Conservation (phyloP, 75 land plant genomes). For the Pinus albicaulis region DNA sequence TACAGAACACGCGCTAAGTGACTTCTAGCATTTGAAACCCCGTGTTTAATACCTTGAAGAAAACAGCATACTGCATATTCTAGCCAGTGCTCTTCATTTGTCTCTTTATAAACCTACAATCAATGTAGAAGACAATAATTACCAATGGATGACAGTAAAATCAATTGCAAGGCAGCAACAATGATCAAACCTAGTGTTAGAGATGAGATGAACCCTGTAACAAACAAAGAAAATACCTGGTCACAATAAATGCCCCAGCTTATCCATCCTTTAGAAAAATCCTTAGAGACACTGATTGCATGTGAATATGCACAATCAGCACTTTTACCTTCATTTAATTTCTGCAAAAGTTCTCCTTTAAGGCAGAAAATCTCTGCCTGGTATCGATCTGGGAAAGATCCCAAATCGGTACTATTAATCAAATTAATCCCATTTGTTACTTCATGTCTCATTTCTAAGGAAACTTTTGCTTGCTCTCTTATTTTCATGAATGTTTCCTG, state of each 20-base stretch:
- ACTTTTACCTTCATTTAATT: constrained; percentile 72
- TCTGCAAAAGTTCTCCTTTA: constrained; percentile 84
- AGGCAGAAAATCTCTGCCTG: constrained; percentile 89
- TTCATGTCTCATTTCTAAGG: constrained; percentile 89
- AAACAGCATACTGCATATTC: constrained; percentile 95
- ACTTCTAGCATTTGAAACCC: constrained; percentile 86
- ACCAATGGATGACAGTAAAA: not conserved
- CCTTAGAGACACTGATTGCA: constrained; percentile 76
- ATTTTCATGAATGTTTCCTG: constrained; percentile 99
- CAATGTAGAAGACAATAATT: not conserved
- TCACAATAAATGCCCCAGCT: constrained; percentile 99
- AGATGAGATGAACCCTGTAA: not conserved
- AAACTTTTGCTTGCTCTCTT: constrained; percentile 97
- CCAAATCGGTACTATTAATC: constrained; percentile 89
- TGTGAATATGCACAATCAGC: constrained; percentile 76
- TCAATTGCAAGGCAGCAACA: not conserved
- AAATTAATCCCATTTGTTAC: constrained; percentile 77
- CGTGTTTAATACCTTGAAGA: constrained; percentile 95
- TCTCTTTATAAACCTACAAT: constrained; percentile 79
- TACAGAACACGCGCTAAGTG: constrained; percentile 88
- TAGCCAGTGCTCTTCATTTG: constrained; percentile 86
- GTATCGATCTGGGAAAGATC: constrained; percentile 77
- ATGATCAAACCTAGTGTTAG: not conserved
- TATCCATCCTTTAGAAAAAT: constrained; percentile 95
- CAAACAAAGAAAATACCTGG: constrained; percentile 44